These are phyloP conservation scores for Apiospora rasikravindrae DNA, from an alignment of 2,329 filamentous ascomycete species.

Conservation along the genomic window DNA sequence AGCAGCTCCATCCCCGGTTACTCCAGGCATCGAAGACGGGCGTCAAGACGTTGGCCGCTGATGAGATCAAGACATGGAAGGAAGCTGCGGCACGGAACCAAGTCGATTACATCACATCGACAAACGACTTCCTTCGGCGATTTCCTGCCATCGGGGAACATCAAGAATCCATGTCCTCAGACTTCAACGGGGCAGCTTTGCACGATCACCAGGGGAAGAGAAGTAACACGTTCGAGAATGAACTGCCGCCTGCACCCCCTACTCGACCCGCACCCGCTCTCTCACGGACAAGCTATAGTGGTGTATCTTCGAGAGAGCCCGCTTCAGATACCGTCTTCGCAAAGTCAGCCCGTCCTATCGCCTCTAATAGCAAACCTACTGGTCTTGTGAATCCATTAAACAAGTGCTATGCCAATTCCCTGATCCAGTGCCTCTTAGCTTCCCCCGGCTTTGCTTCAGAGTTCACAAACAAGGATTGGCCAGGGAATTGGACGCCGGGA, in stretches of 20 bases:
- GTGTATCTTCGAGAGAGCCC: constrained; percentile 54
- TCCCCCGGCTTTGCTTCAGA: constrained; percentile 72
- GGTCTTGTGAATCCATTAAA: constrained; percentile 82
- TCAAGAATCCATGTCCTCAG: constrained; percentile 64
- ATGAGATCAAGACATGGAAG: constrained; percentile 83
- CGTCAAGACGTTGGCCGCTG: constrained; percentile 73
- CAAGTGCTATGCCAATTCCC: constrained; percentile 93
- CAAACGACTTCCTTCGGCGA: constrained; percentile 82
- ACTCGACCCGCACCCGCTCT: constrained; percentile 71
- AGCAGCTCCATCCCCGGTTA: constrained; percentile 24
- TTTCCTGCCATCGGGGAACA: constrained; percentile 74
- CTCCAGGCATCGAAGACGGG: constrained; percentile 50
- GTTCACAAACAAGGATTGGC: constrained; percentile 63
- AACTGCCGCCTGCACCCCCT: constrained; percentile 60
- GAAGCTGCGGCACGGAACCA: constrained; percentile 57
- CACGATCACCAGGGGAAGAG: constrained; percentile 24
- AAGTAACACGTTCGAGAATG: constrained; percentile 48
- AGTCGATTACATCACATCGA: constrained; percentile 66
- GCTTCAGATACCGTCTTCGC: constrained; percentile 47
- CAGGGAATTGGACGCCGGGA: constrained; percentile 69
- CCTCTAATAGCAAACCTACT: constrained; percentile 55
- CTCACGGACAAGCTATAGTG: constrained; percentile 78
- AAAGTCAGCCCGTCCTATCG: constrained; percentile 42
- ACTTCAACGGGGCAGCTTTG: not conserved
- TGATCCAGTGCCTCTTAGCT: constrained; percentile 80